Percentiles rank a stretch among this genome's conserved stretches.
phyloP scores from a whole-genome alignment of 106 monocot species.

The Vanilla planifolia region DNA sequence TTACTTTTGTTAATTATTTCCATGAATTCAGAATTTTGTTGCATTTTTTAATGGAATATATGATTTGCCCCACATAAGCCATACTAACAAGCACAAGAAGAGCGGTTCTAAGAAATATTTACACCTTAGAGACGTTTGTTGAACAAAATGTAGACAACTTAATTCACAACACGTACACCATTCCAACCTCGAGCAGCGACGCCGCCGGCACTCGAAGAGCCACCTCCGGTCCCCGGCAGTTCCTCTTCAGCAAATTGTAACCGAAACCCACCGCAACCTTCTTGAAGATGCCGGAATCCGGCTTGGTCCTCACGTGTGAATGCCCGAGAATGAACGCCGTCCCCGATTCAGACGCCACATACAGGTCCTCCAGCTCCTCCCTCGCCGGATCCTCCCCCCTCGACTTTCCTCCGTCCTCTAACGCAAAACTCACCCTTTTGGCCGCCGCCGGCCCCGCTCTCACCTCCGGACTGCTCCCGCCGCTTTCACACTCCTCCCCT shows the following conservation, averaged over 20 bases:
- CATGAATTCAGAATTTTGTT: too few relatives aligned
- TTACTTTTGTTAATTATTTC: too few relatives aligned
- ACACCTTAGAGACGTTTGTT: too few relatives aligned
- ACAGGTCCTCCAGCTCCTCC: constrained; percentile 49
- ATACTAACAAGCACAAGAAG: too few relatives aligned
- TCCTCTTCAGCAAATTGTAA: constrained; percentile 59
- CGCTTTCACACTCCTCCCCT: constrained; percentile 5
- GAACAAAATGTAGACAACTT: too few relatives aligned
- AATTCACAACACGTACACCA: constrained; percentile 59
- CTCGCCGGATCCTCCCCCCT: constrained; percentile 2
- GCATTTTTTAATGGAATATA: too few relatives aligned
- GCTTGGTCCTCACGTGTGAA: constrained; percentile 53
- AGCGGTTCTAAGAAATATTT: too few relatives aligned
- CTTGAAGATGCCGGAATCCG: constrained; percentile 48
- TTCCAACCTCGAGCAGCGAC: constrained; percentile 64
- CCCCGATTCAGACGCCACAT: constrained; percentile 37
- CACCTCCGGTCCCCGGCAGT: constrained; percentile 62
- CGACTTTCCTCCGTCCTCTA: constrained; percentile 19
- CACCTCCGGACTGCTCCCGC: constrained; percentile 1
- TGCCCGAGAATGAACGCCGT: constrained; percentile 60
- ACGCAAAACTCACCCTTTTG: constrained; percentile 38
- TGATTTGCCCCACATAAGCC: too few relatives aligned
- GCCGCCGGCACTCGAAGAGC: constrained; percentile 53
- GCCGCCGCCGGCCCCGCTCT: not conserved
- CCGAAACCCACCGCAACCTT: constrained; percentile 44